phyloP scores from a whole-genome alignment of 2,329 filamentous ascomycete species.

The Sordariomycetes sp. region DNA sequence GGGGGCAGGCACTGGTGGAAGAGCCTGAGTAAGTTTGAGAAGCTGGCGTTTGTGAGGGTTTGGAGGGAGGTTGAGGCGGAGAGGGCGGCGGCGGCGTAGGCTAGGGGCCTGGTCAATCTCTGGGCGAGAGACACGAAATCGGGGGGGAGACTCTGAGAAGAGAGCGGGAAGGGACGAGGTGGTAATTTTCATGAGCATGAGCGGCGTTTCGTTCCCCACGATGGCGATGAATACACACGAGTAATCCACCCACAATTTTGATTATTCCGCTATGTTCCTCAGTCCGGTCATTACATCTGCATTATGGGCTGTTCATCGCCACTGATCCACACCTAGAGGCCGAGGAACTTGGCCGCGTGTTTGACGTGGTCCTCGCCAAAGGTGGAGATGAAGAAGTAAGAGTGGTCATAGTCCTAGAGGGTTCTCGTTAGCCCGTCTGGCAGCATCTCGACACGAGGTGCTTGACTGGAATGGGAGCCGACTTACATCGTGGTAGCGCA shows the following conservation, averaged over 20 bases:
- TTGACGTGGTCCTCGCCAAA: constrained; percentile 87
- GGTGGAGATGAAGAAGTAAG: constrained; percentile 89
- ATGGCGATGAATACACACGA: not conserved
- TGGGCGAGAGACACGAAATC: too few relatives aligned
- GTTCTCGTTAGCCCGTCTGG: not conserved
- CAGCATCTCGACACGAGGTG: not conserved
- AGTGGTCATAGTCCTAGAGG: constrained; percentile 77
- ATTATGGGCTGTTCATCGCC: too few relatives aligned
- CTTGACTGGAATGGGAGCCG: not conserved
- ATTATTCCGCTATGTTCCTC: not conserved
- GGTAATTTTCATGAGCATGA: not conserved
- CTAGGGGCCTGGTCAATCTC: constrained; percentile 17
- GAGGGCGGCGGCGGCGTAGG: constrained; percentile 33
- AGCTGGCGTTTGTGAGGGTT: constrained; percentile 72
- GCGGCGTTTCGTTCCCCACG: not conserved
- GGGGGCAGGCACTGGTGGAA: constrained; percentile 92
- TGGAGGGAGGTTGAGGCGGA: constrained; percentile 54
- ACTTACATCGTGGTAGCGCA: constrained; percentile 70
- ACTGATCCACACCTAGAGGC: constrained; percentile 13
- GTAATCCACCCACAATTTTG: not conserved
- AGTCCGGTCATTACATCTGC: too few relatives aligned
- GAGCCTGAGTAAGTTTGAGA: constrained; percentile 76
- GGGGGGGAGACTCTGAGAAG: not conserved
- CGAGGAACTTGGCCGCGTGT: constrained; percentile 78
- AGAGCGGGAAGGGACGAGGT: not conserved